Percentiles rank a stretch among this genome's conserved stretches.
These are phyloP conservation scores for Salix brachista DNA, from an alignment of 345 rosid genomes.

Conservation along the genomic window DNA sequence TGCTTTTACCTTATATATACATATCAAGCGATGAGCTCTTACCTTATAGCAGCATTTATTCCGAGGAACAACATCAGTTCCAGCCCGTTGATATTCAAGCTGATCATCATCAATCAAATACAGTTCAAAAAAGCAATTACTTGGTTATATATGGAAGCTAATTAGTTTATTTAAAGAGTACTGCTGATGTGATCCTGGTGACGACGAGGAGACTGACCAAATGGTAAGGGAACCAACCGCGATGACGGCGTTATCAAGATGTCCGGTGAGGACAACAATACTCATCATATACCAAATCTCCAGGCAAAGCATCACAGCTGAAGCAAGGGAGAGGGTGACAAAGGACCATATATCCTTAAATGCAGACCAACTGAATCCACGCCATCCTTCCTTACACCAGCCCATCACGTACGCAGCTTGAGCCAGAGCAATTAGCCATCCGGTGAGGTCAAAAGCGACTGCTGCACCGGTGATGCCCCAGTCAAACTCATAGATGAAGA, in stretches of 20 bases:
- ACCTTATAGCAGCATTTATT: conserved; percentile 73
- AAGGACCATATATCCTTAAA: conserved; percentile 68
- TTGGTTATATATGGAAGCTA: no score
- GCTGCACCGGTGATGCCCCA: conserved; percentile 70
- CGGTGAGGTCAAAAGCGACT: conserved; percentile 46
- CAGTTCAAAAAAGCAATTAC: no score
- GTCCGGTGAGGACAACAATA: conserved; percentile 63
- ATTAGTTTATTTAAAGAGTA: no score
- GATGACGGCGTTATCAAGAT: conserved; percentile 59
- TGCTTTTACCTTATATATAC: no score
- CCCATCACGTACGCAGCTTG: conserved; percentile 49
- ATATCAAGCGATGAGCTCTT: not conserved
- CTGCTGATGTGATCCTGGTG: not conserved
- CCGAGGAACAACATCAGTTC: conserved; percentile 84
- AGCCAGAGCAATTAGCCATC: conserved; percentile 43
- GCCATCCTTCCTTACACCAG: conserved; percentile 67
- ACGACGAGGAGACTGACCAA: conserved; percentile 40
- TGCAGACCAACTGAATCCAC: conserved; percentile 58
- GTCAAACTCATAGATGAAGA: conserved; percentile 37
- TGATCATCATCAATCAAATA: conserved; percentile 18
- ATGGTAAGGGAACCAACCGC: conserved; percentile 76
- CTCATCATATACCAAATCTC: conserved; percentile 90
- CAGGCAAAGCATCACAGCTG: conserved; percentile 81
- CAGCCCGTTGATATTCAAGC: conserved; percentile 72
- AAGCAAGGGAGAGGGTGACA: conserved; percentile 69